A percentile compares a stretch with the other conserved stretches of the same genome.
Conservation (phyloP, 441 rosid genomes). For the Pelargonium australe region DNA sequence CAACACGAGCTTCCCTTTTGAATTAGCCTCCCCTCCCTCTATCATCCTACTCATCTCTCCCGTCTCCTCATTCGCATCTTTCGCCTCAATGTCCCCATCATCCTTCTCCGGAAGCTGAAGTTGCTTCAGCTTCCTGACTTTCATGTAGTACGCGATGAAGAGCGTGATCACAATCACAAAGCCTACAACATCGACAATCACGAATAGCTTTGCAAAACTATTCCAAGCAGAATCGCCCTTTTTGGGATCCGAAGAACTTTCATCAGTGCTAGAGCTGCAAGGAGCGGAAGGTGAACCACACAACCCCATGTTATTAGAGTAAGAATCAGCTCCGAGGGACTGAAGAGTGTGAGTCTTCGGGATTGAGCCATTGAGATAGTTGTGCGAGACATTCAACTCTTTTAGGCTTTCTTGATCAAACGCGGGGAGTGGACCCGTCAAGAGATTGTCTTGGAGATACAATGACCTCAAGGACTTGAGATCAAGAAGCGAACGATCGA, state of each 20-base stretch:
- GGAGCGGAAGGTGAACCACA: conserved; percentile 27
- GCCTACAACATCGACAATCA: conserved; percentile 27
- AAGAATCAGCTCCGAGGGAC: conserved; percentile 24
- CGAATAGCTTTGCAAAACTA: conserved; percentile 11
- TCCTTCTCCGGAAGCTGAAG: neutral
- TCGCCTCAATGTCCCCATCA: conserved; percentile 6
- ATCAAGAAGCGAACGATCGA: conserved; percentile 22
- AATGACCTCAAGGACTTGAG: conserved; percentile 29
- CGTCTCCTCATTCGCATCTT: neutral
- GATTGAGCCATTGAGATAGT: conserved; percentile 22
- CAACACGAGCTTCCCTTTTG: conserved; percentile 31
- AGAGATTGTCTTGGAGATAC: conserved; percentile 38
- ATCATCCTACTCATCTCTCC: neutral
- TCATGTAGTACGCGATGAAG: conserved; percentile 30
- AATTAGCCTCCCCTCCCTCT: conserved; percentile 18
- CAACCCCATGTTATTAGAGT: conserved; percentile 22
- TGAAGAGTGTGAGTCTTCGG: conserved; percentile 31
- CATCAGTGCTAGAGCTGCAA: conserved; percentile 17
- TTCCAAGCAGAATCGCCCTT: conserved; percentile 8
- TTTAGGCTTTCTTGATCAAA: conserved; percentile 31
- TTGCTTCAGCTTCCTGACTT: conserved; percentile 23
- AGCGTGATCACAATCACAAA: conserved; percentile 34
- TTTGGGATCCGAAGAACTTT: neutral
- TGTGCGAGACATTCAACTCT: neutral
- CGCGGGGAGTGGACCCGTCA: conserved; percentile 35